Base-by-base conservation (phyloP, 2,329 filamentous ascomycete genomes). In the Exophiala sp. region DNA sequence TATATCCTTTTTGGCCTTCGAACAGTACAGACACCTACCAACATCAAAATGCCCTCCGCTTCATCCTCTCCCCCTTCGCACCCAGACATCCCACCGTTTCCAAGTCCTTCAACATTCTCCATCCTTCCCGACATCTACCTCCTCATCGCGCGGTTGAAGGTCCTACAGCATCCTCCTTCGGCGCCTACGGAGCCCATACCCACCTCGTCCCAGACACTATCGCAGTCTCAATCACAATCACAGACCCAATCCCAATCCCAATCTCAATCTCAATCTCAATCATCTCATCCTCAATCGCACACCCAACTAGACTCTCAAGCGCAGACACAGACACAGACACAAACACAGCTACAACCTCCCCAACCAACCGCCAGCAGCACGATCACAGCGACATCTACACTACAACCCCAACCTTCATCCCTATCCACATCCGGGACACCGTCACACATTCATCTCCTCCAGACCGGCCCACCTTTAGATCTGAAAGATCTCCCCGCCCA, bases 31-130 rank as follows among this genome's bases (percentile, higher is more conserved):
- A 39, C 3, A 21, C 19, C 6, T n/a, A 41, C 23, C 38, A n/a
- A n/a, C 19, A 19, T 41, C 38, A 24, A 13, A 18, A 56, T 53
- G 55, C 40, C 55, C 11, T 55, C 55, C 24, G 29, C 47, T 2
- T 29, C 47, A 19, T 24, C 51, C 11, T 22, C 16, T 10, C 29
- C 47, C 16, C 27, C 14, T 3, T 35, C 52, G 14, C 50, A 56
- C 38, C 47, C 53, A 2, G 52, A 58, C 40, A 43, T 58, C 13
- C 55, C 54, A 27, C 70, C 78, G 2, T 81, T 84, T 48, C 85
- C 93, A 55, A 79, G 86, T 43, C 86, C 90, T 22, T 84, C 90
- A 67, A 81, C 82, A 43, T 88, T 96, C 71, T 90, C 95, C 72
- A 81, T 88, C 60, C 79, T 95, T 46, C 88, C 89, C 21, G 82